A percentile compares a stretch with the other conserved stretches of the same genome.
These are phyloP conservation scores for Oldenlandia corymbosa DNA, from an alignment of 257 asterid genomes.

Conservation along the genomic window DNA sequence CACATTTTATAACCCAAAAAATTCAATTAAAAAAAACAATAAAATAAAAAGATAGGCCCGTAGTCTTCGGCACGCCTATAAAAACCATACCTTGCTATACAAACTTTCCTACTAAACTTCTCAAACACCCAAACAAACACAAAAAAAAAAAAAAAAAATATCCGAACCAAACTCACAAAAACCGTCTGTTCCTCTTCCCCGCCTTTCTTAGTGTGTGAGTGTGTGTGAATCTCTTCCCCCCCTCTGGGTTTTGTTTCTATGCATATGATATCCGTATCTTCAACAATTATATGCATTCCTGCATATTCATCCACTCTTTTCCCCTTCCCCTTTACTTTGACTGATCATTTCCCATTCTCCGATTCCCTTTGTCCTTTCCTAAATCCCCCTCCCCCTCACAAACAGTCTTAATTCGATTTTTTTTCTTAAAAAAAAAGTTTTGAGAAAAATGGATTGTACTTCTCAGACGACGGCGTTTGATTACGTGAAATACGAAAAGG, in stretches of 20 bases:
- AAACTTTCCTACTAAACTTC: constrained; percentile 22
- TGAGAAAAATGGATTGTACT: constrained; percentile 21
- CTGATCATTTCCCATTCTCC: constrained; percentile 6
- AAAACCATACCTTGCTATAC: constrained; percentile 16
- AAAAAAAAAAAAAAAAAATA: background rate
- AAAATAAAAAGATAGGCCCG: background rate
- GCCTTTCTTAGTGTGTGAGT: background rate
- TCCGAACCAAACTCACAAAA: background rate
- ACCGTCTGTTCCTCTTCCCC: constrained; percentile 4
- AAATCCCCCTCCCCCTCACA: constrained; percentile 21
- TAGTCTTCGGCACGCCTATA: constrained; percentile 15
- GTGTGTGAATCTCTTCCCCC: constrained; percentile 8
- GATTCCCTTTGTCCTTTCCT: constrained; percentile 3
- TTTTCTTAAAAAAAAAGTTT: too few species aligned
- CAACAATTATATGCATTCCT: constrained; percentile 23
- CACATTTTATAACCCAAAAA: too few species aligned
- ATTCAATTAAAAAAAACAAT: background rate
- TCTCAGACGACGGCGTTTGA: constrained; percentile 14
- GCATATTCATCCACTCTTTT: constrained; percentile 22
- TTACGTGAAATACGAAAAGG: constrained; percentile 32
- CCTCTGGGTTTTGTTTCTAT: constrained; percentile 25
- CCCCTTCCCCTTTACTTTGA: constrained; percentile 7
- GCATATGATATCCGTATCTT: constrained; percentile 27
- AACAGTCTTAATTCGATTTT: background rate
- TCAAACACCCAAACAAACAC: background rate